A percentile compares a stretch with the other conserved stretches of the same genome.
Evolutionary conservation across 2,329 filamentous ascomycete species (phyloP).

Genomic region (Penicillium sp.): DNA sequence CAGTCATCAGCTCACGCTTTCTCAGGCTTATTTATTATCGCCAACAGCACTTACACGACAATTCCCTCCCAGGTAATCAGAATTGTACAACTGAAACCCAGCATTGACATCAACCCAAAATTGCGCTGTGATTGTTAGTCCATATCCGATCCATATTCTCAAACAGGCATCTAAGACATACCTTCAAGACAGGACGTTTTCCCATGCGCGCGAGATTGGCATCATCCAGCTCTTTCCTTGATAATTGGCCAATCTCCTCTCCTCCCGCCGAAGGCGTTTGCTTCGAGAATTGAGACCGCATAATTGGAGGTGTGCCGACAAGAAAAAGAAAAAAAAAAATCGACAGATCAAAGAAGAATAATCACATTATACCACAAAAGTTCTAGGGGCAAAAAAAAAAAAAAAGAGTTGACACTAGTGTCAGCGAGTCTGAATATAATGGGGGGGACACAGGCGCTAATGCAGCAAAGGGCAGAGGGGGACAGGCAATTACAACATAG

Average conservation of each 20-base stretch:
- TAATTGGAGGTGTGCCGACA: neutral
- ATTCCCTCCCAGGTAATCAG: conserved; percentile 43
- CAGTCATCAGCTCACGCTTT: neutral
- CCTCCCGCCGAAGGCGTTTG: conserved; percentile 8
- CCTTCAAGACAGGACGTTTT: conserved; percentile 51
- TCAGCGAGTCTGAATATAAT: neutral
- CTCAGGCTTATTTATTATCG: neutral
- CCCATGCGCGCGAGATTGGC: conserved; percentile 51
- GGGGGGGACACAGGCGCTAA: neutral
- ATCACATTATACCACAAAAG: neutral
- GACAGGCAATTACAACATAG: too few species aligned
- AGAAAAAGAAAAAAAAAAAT: neutral
- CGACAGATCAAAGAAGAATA: neutral
- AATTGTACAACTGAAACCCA: conserved; percentile 43
- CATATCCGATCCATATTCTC: neutral
- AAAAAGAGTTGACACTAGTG: neutral
- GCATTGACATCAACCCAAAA: conserved; percentile 41
- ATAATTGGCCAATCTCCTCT: conserved; percentile 13
- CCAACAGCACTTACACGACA: conserved; percentile 29
- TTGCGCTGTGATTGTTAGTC: conserved; percentile 32
- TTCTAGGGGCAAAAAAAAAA: neutral
- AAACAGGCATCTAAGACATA: conserved; percentile 1
- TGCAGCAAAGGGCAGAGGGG: neutral
- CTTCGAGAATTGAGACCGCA: conserved; percentile 15
- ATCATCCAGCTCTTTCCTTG: conserved; percentile 35